These are phyloP conservation scores for Fusarium sp. DNA, from an alignment of 2,329 filamentous ascomycete genomes.

Conservation along the genomic window DNA sequence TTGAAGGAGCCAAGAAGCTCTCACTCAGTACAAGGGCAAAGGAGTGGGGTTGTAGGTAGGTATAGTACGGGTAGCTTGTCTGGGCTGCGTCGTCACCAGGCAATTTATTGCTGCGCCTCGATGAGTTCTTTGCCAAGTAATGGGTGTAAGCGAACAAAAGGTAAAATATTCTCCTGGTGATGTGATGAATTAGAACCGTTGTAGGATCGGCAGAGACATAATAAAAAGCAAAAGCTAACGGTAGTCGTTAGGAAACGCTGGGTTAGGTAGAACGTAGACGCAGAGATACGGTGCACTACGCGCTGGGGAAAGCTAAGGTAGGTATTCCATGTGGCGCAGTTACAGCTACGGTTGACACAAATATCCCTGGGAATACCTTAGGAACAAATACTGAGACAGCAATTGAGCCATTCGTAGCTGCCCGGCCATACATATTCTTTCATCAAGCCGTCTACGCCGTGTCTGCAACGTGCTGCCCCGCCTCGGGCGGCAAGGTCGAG, in stretches of 20 bases:
- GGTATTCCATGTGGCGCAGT: slow-evolving; percentile 39
- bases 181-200: slow-evolving; percentile 12
- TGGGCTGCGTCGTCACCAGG: slow-evolving; percentile 39
- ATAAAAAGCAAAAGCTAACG: slow-evolving; percentile 3
- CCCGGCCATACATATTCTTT: slow-evolving; percentile 34
- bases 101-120: slow-evolving; percentile 40
- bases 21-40: slow-evolving; percentile 23
- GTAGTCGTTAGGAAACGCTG: slow-evolving; percentile 10
- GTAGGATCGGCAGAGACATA: slow-evolving; percentile 15
- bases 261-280: slow-evolving; percentile 18
- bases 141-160: slow-evolving; percentile 18
- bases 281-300: slow-evolving; percentile 11
- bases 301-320: slow-evolving; percentile 10
- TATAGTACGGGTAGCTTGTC: slow-evolving; percentile 23
- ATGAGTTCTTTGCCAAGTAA: slow-evolving; percentile 23
- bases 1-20: slow-evolving; percentile 39
- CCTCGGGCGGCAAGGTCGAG: slow-evolving; percentile 16
- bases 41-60: slow-evolving; percentile 37
- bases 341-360: not conserved
- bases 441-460: not conserved
- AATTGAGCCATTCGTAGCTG: slow-evolving; percentile 7
- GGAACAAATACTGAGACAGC: not conserved
- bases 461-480: slow-evolving; percentile 25
- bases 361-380: slow-evolving; percentile 12
- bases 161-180: slow-evolving; percentile 5